Evolutionary conservation across 352 stramenopile species (phyloP), one percentile per base, ranked within the genome.

Genomic region (Phytopythium boreale): DNA sequence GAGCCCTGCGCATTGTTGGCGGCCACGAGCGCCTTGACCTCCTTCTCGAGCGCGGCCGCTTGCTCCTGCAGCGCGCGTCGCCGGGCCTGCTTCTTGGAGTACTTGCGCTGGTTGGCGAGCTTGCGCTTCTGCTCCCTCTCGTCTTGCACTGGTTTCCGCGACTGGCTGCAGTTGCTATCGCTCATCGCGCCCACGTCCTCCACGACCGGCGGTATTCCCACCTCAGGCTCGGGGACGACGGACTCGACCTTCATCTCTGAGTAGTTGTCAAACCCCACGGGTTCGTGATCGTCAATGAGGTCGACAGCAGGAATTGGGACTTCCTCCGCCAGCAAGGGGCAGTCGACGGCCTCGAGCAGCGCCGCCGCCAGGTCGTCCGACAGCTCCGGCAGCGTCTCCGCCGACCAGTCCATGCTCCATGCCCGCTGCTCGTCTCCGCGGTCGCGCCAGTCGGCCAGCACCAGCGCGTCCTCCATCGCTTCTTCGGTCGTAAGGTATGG

Each of bases 281-380:
- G 10, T 29, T 52, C 5, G 8, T 19, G 46, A 12, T 31, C 12
- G 22, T 4, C 46, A 22, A 20, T 22, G n/a, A 20, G 9, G 46
- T 27, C 46, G 46, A 31, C 46, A 22, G n/a, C 1, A 3, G 43
- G 43, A 5, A 50, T 52, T 10, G 22, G 26, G 50, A 26, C 34
- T 4, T 36, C 36, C 53, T 49, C 53, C 22, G 52, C 31, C 17
- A 24, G n/a, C 37, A 34, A 8, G 36, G 55, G n/a, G 37, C 34
- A 60, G 34, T 50, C 55, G 24, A 60, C 55, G n/a, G 55, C 55
- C 55, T 27, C 34, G 22, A 60, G 55, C 55, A 60, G 55, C 36
- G 55, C 26, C 36, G 34, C 55, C 34, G 55, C 55, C 37, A 60
- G 37, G 11, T 49, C 55, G 37, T 60, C 55, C 37, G 55, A 37